phyloP scores from a whole-genome alignment of 495 filamentous ascomycete genomes.

The Paragyromitra xinjiangensis region DNA sequence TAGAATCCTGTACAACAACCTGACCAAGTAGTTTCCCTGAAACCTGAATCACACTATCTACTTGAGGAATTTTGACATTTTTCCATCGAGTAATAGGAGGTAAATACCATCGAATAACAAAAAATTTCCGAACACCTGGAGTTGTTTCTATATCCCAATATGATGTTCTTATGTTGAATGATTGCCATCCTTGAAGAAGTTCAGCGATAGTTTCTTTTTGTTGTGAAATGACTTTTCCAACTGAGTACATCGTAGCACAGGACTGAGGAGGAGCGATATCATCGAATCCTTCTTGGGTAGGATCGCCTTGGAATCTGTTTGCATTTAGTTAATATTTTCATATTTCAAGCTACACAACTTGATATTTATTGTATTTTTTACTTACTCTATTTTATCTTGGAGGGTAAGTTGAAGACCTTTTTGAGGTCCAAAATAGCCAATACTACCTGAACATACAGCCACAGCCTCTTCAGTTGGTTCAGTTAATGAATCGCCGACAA shows the following conservation, averaged over 20 bases:
- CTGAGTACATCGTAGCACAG: neutral
- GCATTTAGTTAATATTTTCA: neutral
- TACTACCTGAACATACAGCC: neutral
- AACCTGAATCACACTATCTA: constrained; percentile 5
- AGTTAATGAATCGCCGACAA: neutral
- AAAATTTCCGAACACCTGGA: neutral
- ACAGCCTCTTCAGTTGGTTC: neutral
- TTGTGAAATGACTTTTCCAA: neutral
- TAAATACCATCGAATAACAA: constrained; percentile 1
- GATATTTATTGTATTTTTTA: neutral
- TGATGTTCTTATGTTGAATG: neutral
- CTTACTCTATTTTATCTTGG: neutral
- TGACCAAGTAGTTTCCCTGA: neutral
- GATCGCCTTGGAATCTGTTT: neutral
- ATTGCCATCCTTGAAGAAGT: neutral
- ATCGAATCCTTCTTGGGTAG: neutral
- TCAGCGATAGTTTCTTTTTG: neutral
- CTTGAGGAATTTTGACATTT: neutral
- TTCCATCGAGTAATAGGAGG: neutral
- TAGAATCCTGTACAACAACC: neutral
- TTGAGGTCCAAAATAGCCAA: neutral
- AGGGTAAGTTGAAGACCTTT: neutral
- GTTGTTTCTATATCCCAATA: neutral
- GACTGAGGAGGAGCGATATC: neutral
- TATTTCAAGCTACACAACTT: neutral